A percentile compares a stretch with the other conserved stretches of the same genome.
Evolutionary conservation across 106 monocot genomes (phyloP).

Genomic region (Chionographis japonica): DNA sequence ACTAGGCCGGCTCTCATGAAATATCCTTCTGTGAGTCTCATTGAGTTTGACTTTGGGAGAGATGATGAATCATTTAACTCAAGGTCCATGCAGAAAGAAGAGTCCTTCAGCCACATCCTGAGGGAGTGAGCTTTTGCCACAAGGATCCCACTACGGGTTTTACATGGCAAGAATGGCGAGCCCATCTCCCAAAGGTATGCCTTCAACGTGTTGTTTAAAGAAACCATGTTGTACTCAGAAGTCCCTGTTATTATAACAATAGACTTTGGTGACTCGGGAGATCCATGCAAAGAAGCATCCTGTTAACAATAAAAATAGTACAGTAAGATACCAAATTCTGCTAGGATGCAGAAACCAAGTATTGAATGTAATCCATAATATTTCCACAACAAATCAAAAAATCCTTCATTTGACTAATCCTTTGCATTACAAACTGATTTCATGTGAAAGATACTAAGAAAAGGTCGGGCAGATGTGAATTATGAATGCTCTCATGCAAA

Average conservation of each 20-base stretch:
- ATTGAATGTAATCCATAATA: not conserved
- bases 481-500: too few relatives aligned
- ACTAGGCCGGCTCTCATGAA: conserved; percentile 87
- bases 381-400: not conserved
- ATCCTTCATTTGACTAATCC: not conserved
- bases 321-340: not conserved
- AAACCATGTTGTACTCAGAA: conserved; percentile 88
- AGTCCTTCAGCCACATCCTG: conserved; percentile 97
- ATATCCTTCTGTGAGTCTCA: conserved; percentile 78
- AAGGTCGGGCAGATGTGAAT: not conserved
- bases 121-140: conserved; percentile 96
- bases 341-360: not conserved
- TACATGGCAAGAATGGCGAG: conserved; percentile 89
- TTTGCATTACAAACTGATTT: too few relatives aligned
- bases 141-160: conserved; percentile 73
- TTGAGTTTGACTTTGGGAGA: conserved; percentile 71
- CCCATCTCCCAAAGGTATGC: conserved; percentile 97
- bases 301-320: conserved; percentile 22
- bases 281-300: conserved; percentile 94
- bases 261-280: conserved; percentile 92
- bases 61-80: conserved; percentile 73
- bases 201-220: conserved; percentile 76
- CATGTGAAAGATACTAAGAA: not conserved
- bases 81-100: conserved; percentile 90
- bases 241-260: conserved; percentile 86